Base-by-base conservation (phyloP, 371 early-diverging fungal genomes). In the Mucor sp. region DNA sequence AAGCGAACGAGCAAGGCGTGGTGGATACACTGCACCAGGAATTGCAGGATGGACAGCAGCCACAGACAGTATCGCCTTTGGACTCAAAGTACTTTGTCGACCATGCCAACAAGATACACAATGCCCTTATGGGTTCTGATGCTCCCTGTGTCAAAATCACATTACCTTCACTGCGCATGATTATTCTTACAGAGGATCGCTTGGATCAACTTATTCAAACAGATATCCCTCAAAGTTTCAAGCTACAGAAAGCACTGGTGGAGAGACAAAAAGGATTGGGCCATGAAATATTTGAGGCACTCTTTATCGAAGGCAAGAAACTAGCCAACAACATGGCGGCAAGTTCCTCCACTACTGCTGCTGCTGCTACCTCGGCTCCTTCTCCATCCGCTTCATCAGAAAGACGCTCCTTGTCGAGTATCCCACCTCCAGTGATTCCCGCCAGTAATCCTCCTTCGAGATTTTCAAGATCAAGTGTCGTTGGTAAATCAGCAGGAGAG, bases 121-220 rank as follows among this genome's bases (percentile, higher is more conserved):
- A 60, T 14, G 43, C 30, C 0, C 23, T 63, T 1, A 50, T 63
- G 30, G 60, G 55, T 6, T 23, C 63, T n/a, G 63, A 70, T 3
- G 55, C 39, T 1, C 65, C 70, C 3, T 35, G 41, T 2, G 63
- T 81, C 48, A 73, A 74, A 25, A 59, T 81, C 8, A 71, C 75
- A 6, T 32, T 78, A 3, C 80, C 82, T 17, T 71, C 75, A 0
- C 76, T 79, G 21, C 75, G 92, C 32, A 87, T 90, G 85, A 85
- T 89, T 1, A 79, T 89, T 11, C 65, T 92, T 60, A 89, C 90
- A 4, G 90, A 92, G 67, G 90, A 87, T 37, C 79, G 82, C 4
- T 70, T 92, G 47, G 91, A 91, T 67, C 68, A 63, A n/a, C 87
- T 89, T 55, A 87, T 90, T 35, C 80, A 87, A 23, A 70, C 74